Evolutionary conservation across 1,284 basidiomycete genomes (phyloP), one percentile per base, ranked within the genome.

Genomic region (Filobasidium uniguttulatum): DNA sequence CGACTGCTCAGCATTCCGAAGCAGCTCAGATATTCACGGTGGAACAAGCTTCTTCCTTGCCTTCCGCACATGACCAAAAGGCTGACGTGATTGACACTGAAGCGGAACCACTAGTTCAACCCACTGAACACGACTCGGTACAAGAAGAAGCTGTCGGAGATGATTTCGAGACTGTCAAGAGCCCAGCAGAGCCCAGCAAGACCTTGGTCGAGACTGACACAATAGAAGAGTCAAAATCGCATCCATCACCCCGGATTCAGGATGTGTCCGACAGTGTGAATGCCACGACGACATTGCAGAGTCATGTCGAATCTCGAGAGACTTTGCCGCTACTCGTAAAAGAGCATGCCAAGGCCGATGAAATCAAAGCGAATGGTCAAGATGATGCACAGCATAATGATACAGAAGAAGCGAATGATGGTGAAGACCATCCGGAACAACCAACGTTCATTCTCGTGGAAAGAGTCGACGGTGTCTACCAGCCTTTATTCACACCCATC

Each of bases 401-500:
- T 7, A 15, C 17, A 17, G 35, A 28, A 10, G 15, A 25, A 8
- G 2, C 46, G 28, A 26, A 3, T 14, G 9, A 36, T 26, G 20
- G 5, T 12, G 33, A 36, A 6, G 22, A 30, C 5, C 23, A 36
- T n/a, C 33, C 15, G 15, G 33, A 25, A 22, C 25, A 15, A 15
- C 26, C n/a, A 8, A 22, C 17, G 25, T 47, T 47, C 1, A 53
- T 53, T 29, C 22, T 53, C 34, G 17, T 53, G 30, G 41, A 44
- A 26, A 40, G 48, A 34, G 28, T 17, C 28, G 22, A 30, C 10
- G 35, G 28, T 12, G 38, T n/a, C 22, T 26, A 44, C n/a, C 33
- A 37, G 23, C 31, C 53, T 3, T 38, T 55, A 5, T 55, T 55
- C 36, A 23, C 28, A 19, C 46, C 53, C 2, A 28, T 55, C 3